Conservation (phyloP, 441 rosid species). For the Pelargonium australe region DNA sequence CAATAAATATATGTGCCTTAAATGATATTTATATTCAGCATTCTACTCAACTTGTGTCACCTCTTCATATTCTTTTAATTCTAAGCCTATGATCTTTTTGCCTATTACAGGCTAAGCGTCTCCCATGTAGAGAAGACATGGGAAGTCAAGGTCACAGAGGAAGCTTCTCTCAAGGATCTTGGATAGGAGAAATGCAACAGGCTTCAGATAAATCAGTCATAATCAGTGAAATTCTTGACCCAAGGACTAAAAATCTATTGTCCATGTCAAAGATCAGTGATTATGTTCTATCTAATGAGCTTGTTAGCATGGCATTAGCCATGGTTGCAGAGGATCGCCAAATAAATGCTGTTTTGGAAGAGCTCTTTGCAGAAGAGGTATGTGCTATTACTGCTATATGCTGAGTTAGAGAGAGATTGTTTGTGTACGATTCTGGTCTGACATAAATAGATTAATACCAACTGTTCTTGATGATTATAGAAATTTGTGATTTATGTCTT, state of each 20-base stretch:
- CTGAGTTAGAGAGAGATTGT: background rate
- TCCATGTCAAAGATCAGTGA: slow-evolving; percentile 71
- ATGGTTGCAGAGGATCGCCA: slow-evolving; percentile 80
- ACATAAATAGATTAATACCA: background rate
- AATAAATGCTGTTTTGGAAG: slow-evolving; percentile 60
- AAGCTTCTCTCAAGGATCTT: slow-evolving; percentile 50
- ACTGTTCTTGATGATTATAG: background rate
- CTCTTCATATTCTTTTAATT: background rate
- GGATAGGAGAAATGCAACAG: slow-evolving; percentile 83
- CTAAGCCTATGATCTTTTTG: background rate
- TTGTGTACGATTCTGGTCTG: background rate
- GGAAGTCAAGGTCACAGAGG: slow-evolving; percentile 34
- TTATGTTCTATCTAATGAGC: slow-evolving; percentile 66
- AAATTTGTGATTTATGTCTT: background rate
- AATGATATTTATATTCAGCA: background rate
- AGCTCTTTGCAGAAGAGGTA: slow-evolving; percentile 79
- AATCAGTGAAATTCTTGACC: slow-evolving; percentile 68
- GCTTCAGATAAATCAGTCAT: slow-evolving; percentile 66
- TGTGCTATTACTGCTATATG: background rate
- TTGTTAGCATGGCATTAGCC: slow-evolving; percentile 77
- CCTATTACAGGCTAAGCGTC: slow-evolving; percentile 55
- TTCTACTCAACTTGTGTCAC: background rate
- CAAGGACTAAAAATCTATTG: slow-evolving; percentile 58
- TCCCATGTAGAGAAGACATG: slow-evolving; percentile 48
- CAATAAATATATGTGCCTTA: background rate